phyloP scores from a whole-genome alignment of 495 filamentous ascomycete species.

The Ramalina peruviana region DNA sequence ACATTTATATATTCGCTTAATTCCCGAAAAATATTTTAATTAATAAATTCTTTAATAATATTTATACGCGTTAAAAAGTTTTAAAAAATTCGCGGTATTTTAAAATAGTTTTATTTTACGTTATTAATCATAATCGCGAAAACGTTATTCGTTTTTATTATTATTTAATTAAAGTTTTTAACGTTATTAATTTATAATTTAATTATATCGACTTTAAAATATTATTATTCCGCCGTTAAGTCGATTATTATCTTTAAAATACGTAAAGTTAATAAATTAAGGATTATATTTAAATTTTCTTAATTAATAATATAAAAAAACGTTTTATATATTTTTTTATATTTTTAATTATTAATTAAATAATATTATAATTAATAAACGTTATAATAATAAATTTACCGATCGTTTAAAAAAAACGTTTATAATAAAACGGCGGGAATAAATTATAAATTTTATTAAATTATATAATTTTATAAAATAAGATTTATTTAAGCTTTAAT shows the following conservation, averaged over 20 bases:
- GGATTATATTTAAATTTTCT: background rate
- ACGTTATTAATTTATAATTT: background rate
- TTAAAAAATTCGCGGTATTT: too few relatives aligned
- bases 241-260: background rate
- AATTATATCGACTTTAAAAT: background rate
- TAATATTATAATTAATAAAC: background rate
- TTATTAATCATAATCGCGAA: background rate
- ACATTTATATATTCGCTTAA: too few relatives aligned
- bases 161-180: background rate
- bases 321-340: background rate
- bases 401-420: background rate
- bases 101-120: too few relatives aligned
- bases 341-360: background rate
- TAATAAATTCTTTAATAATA: too few relatives aligned
- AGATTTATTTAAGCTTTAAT: too few relatives aligned
- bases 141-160: background rate
- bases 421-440: background rate
- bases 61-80: too few relatives aligned
- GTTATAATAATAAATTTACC: background rate
- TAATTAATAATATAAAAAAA: background rate
- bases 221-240: background rate
- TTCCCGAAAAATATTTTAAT: too few relatives aligned
- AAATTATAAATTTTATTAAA: background rate
- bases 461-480: background rate
- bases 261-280: too few relatives aligned